A percentile compares a stretch with the other conserved stretches of the same genome.
Evolutionary conservation across 192 early-diverging fungal species (phyloP).

Genomic region (Geosiphon pyriformis): DNA sequence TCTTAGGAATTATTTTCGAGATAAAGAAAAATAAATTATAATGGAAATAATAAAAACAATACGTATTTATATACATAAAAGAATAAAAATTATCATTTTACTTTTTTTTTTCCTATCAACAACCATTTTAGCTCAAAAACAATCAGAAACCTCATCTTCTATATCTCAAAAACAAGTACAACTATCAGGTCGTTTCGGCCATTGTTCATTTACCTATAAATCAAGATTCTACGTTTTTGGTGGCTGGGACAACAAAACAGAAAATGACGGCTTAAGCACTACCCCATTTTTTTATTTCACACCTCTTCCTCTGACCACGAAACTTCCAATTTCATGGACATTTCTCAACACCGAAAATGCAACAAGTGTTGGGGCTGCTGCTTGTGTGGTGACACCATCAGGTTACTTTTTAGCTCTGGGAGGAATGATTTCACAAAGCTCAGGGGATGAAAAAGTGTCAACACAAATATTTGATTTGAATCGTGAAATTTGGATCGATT

Average conservation of each 20-base stretch:
- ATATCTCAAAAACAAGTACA: no score
- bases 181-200: not conserved
- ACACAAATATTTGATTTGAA: not conserved
- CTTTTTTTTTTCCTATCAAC: no score
- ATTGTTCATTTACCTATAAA: not conserved
- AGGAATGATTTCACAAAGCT: not conserved
- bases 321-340: not conserved
- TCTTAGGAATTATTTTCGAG: no score
- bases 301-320: not conserved
- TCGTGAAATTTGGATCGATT: not conserved
- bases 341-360: not conserved
- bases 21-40: no score
- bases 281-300: not conserved
- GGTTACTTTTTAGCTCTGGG: not conserved
- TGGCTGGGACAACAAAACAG: not conserved
- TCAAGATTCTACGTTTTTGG: not conserved
- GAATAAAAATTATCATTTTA: no score
- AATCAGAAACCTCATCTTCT: no score
- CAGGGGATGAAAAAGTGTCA: not conserved
- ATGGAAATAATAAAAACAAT: no score
- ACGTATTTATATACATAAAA: no score
- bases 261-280: not conserved
- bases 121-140: no score
- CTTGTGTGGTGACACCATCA: not conserved
- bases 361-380: not conserved